phyloP scores from a whole-genome alignment of 345 rosid genomes.

The Lepidium africanum region DNA sequence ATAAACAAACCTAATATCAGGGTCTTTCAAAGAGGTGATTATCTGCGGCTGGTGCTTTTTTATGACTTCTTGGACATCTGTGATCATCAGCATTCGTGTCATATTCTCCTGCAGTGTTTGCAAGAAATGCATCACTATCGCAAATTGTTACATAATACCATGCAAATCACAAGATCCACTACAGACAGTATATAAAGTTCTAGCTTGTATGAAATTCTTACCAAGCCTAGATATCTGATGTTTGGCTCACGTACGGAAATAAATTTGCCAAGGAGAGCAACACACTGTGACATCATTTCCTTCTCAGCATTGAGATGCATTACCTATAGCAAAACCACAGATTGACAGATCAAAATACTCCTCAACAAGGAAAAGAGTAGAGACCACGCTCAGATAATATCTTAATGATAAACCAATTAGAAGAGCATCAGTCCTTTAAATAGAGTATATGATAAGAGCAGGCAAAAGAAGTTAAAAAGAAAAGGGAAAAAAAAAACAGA shows the following conservation, averaged over 20 bases:
- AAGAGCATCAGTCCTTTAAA: background rate
- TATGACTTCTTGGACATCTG: slow-evolving; percentile 94
- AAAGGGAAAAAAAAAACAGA: background rate
- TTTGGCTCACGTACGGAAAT: slow-evolving; percentile 99
- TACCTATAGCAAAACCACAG: slow-evolving; percentile 43
- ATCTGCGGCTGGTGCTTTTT: slow-evolving; percentile 99
- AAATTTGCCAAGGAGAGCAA: slow-evolving; percentile 97
- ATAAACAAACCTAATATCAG: slow-evolving; percentile 74
- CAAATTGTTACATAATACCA: background rate
- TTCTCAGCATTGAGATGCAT: slow-evolving; percentile 99
- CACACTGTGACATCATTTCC: slow-evolving; percentile 99
- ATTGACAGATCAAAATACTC: slow-evolving; percentile 6
- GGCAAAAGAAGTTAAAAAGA: background rate
- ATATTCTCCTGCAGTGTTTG: slow-evolving; percentile 76
- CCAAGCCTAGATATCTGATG: slow-evolving; percentile 99
- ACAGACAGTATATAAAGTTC: background rate
- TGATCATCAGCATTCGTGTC: slow-evolving; percentile 98
- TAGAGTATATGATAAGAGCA: background rate
- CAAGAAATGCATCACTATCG: slow-evolving; percentile 10
- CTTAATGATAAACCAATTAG: background rate
- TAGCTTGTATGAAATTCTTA: slow-evolving; percentile 33
- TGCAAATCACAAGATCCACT: background rate
- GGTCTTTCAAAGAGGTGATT: slow-evolving; percentile 95
- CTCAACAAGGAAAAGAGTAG: background rate
- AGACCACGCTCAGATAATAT: background rate